Percentiles rank a stretch among this genome's conserved stretches.
Conservation (phyloP, 2,329 filamentous ascomycete species). For the Diaporthe citrichinensis region DNA sequence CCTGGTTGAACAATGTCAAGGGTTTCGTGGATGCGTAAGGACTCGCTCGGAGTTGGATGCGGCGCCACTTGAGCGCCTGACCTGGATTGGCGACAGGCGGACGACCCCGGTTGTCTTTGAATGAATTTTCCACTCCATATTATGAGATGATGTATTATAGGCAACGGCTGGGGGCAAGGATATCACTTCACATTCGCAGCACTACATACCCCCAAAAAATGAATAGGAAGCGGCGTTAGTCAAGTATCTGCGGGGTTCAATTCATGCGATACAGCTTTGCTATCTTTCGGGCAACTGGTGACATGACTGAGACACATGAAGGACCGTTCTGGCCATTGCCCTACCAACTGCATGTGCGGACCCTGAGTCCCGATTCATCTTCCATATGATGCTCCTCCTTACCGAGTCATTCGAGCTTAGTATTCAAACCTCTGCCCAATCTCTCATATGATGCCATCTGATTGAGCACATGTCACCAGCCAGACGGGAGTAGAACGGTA, state of each 20-base stretch:
- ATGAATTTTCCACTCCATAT: conserved; percentile 22
- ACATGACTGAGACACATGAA: background rate
- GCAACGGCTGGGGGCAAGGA: background rate
- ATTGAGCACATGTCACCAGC: background rate
- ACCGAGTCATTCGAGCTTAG: background rate
- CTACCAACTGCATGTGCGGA: background rate
- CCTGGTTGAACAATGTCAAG: conserved; percentile 92
- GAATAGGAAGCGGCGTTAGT: conserved; percentile 17
- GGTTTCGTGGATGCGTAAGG: conserved; percentile 81
- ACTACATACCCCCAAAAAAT: conserved; percentile 13
- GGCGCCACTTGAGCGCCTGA: background rate
- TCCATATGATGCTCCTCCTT: background rate
- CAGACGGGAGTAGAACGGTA: too few relatives aligned
- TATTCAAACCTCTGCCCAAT: background rate
- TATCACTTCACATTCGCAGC: conserved; percentile 17
- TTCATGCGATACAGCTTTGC: background rate
- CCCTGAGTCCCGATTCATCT: too few relatives aligned
- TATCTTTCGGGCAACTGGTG: too few relatives aligned
- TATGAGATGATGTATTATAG: conserved; percentile 28
- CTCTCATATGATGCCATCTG: background rate
- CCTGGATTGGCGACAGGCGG: background rate
- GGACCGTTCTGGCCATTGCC: background rate
- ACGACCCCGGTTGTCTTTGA: background rate
- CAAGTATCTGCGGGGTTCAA: background rate
- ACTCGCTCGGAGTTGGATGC: background rate